phyloP scores from a whole-genome alignment of 768 basidiomycete species.

The Cyathus striatus region DNA sequence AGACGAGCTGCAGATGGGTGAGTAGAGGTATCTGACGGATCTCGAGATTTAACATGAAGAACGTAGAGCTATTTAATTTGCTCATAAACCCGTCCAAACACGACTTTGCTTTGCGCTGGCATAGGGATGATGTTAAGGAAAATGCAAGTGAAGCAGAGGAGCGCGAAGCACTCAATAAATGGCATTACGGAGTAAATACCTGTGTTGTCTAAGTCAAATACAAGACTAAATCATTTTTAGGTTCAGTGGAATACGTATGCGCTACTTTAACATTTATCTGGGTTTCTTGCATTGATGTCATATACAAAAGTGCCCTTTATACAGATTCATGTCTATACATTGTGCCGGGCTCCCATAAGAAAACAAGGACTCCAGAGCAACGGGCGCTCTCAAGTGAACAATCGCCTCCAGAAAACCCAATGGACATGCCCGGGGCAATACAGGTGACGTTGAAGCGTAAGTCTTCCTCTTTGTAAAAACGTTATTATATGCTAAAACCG shows the following conservation, averaged over 20 bases:
- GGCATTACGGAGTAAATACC: slow-evolving; percentile 63
- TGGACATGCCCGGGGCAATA: slow-evolving; percentile 68
- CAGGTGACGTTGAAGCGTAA: slow-evolving; percentile 49
- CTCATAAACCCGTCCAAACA: slow-evolving; percentile 63
- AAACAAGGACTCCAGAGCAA: slow-evolving; percentile 53
- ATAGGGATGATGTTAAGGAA: slow-evolving; percentile 69
- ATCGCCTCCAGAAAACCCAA: slow-evolving; percentile 49
- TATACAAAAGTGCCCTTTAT: slow-evolving; percentile 50
- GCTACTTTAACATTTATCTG: neutral
- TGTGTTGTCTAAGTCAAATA: no score
- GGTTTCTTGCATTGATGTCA: neutral
- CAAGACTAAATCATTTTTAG: no score
- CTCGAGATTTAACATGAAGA: neutral
- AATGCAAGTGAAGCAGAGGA: slow-evolving; percentile 59
- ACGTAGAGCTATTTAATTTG: slow-evolving; percentile 67
- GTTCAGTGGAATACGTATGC: slow-evolving; percentile 81
- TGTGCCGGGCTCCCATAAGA: slow-evolving; percentile 64
- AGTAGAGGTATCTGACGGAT: slow-evolving; percentile 8
- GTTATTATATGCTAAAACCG: neutral
- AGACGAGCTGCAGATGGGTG: slow-evolving; percentile 70
- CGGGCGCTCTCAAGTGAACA: slow-evolving; percentile 45
- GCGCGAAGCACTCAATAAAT: slow-evolving; percentile 43
- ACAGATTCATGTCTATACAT: slow-evolving; percentile 65
- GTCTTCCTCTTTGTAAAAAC: slow-evolving; percentile 10
- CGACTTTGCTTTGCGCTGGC: slow-evolving; percentile 74